Evolutionary conservation across 1,139 yeast genomes (phyloP), one percentile per base, ranked within the genome.

Genomic region (Saccharomycopsis hybrid): DNA sequence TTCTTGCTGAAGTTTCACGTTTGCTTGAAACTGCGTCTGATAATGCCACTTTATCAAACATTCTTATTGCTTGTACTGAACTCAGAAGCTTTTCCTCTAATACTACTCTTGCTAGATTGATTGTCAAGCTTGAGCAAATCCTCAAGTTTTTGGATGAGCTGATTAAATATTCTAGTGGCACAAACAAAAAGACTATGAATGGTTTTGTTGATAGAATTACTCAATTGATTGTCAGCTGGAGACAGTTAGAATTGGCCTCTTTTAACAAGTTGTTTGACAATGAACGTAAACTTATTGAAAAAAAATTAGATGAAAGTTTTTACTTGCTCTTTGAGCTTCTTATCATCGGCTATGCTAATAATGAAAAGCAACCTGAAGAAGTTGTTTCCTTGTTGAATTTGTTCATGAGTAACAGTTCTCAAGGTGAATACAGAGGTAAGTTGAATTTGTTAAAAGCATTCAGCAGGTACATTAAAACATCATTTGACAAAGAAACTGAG

Each of bases 21-120:
- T 65, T 87, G 30, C 64, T 85, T 13, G 68, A 67, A 27, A 80
- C 82, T 61, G 92, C 97, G 97, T 97, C 98, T 0, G 98, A 94
- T 60, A 96, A 94, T 69, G 94, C 95, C 0, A 88, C 95, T 0
- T 67, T 94, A 47, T 82, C 76, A 53, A 88, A 84, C 36, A 73
- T 92, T 48, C 66, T 70, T 32, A 69, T 82, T 53, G 79, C 85
- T n/a, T 76, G 85, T 55, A 68, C 73, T 18, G 97, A 90, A 62
- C 78, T 85, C 56, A 65, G 85, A 51, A 65, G 67, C 3, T 82
- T 72, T 59, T 78, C 95, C 0, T 71, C 80, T 3, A 70, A 73
- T 37, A 78, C 85, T 0, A 94, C 98, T 1, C 69, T 92, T 46
- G 92, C 92, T 7, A 77, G 85, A 58, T 74, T 83, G 55, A 71